Conservation (phyloP, 495 filamentous ascomycete species). For the Elasticomyces elasticus region DNA sequence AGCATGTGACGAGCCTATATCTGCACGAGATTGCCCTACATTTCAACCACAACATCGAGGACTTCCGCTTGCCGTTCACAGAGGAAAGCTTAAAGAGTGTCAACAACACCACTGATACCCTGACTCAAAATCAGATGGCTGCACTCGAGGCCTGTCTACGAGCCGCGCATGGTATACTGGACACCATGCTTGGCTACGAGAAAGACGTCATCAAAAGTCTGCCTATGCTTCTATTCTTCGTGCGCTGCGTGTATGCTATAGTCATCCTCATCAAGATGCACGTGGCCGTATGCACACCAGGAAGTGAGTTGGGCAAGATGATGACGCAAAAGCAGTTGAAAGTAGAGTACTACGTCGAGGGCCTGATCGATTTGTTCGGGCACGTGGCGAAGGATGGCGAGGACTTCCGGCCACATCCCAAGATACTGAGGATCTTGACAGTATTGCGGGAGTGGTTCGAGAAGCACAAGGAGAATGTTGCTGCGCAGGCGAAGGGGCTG, state of each 20-base stretch:
- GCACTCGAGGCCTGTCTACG: constrained; percentile 62
- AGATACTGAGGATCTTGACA: constrained; percentile 64
- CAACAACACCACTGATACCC: constrained; percentile 29
- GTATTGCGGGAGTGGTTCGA: constrained; percentile 68
- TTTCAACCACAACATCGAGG: constrained; percentile 55
- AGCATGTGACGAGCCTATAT: constrained; percentile 62
- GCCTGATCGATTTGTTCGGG: constrained; percentile 55
- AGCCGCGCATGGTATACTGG: constrained; percentile 64
- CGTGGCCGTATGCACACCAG: constrained; percentile 58
- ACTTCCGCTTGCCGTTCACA: constrained; percentile 44
- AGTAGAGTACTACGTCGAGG: constrained; percentile 64
- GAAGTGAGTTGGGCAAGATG: constrained; percentile 63
- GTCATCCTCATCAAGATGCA: constrained; percentile 86
- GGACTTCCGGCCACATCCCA: constrained; percentile 58
- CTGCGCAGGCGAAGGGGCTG: not conserved
- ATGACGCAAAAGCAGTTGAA: constrained; percentile 64
- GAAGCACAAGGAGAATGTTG: constrained; percentile 34
- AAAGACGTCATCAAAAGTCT: constrained; percentile 54
- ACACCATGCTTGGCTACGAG: constrained; percentile 54
- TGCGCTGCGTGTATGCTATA: constrained; percentile 70
- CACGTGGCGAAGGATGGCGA: constrained; percentile 52
- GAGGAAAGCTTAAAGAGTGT: constrained; percentile 38
- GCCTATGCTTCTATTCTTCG: constrained; percentile 68
- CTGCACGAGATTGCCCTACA: constrained; percentile 82
- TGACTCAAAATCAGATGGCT: constrained; percentile 47